Conservation (phyloP, 2,329 filamentous ascomycete species). For the Claviceps humidiphila region DNA sequence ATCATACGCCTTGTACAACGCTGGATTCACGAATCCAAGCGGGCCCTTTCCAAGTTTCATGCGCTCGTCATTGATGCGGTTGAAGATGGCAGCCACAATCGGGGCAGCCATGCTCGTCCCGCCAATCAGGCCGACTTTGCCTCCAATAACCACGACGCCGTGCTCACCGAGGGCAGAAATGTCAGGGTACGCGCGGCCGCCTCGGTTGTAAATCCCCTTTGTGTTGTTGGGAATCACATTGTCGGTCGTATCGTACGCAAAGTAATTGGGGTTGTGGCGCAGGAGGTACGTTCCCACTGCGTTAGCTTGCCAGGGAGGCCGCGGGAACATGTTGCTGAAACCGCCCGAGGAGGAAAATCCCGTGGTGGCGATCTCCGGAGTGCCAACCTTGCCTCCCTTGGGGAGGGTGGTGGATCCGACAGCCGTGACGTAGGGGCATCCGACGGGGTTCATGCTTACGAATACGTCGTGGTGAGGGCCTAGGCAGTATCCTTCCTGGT, state of each 20-base stretch:
- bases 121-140: conserved; percentile 27
- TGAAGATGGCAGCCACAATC: conserved; percentile 21
- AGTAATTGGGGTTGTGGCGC: conserved; percentile 8
- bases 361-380: conserved; percentile 7
- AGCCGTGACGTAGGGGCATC: conserved; percentile 35
- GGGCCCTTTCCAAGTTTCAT: conserved; percentile 16
- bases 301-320: conserved; percentile 32
- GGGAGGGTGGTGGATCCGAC: conserved; percentile 34
- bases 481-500: conserved; percentile 8
- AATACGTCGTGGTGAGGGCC: conserved; percentile 25
- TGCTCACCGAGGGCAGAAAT: conserved; percentile 31
- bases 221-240: conserved; percentile 7
- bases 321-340: conserved; percentile 34
- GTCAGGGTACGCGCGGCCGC: conserved; percentile 34
- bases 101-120: conserved; percentile 33
- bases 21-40: conserved; percentile 22
- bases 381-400: conserved; percentile 3
- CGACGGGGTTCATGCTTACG: conserved; percentile 32
- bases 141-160: conserved; percentile 29
- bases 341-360: conserved; percentile 35
- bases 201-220: conserved; percentile 28
- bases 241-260: conserved; percentile 9
- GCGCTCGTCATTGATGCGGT: conserved; percentile 18
- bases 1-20: conserved; percentile 11
- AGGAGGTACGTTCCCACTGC: conserved; percentile 11